phyloP scores from a whole-genome alignment of 768 basidiomycete genomes.

The Kondoa subrosea region DNA sequence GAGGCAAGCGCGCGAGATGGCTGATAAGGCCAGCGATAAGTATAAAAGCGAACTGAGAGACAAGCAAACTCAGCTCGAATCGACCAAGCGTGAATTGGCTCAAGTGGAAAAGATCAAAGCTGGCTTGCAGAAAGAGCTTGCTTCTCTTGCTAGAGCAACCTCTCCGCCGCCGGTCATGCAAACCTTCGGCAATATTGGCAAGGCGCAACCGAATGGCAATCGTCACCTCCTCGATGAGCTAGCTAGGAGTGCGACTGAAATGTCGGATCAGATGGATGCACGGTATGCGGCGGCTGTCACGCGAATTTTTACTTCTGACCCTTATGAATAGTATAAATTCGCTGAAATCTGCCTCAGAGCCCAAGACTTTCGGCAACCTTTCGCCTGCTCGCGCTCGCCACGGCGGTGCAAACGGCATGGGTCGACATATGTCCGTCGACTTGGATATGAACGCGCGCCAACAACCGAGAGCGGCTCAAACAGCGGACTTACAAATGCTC shows the following conservation, averaged over 20 bases:
- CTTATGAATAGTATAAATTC: neutral
- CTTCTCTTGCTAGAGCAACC: neutral
- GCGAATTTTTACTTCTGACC: neutral
- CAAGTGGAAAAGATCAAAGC: neutral
- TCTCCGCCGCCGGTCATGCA: constrained; percentile 1
- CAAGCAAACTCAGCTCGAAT: neutral
- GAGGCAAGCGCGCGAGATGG: constrained; percentile 24
- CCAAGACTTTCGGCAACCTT: neutral
- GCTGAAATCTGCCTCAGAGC: neutral
- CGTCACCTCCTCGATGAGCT: constrained; percentile 5
- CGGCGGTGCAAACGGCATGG: neutral
- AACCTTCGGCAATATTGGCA: constrained; percentile 6
- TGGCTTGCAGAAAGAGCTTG: neutral
- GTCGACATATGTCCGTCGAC: constrained; percentile 3
- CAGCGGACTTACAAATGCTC: constrained; percentile 5
- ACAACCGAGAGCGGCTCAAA: neutral
- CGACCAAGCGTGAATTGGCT: neutral
- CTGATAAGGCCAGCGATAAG: constrained; percentile 15
- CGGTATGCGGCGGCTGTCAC: neutral
- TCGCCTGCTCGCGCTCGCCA: neutral
- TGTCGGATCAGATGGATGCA: constrained; percentile 6
- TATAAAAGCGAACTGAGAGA: neutral
- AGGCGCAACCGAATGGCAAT: neutral
- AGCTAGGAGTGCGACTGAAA: neutral
- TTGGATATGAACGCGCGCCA: neutral